phyloP scores from a whole-genome alignment of 345 rosid species.

The Populus euphratica region DNA sequence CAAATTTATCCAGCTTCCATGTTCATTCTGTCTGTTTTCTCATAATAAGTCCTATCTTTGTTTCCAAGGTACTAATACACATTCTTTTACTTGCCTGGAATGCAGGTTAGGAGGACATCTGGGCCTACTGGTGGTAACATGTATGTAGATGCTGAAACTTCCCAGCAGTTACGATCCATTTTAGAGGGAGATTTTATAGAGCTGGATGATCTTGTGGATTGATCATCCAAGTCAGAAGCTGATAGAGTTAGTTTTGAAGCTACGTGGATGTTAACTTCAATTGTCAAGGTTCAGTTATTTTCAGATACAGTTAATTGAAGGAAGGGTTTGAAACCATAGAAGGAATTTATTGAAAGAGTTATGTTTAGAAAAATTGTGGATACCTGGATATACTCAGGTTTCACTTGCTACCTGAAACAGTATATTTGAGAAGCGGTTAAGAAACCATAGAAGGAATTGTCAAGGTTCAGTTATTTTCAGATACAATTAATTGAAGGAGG shows the following conservation, averaged over 20 bases:
- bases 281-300: background rate
- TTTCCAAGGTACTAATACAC: background rate
- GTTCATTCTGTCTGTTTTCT: background rate
- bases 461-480: slow-evolving; percentile 1
- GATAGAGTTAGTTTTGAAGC: slow-evolving; percentile 4
- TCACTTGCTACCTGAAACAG: slow-evolving; percentile 3
- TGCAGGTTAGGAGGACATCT: slow-evolving; percentile 36
- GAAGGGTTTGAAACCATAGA: background rate
- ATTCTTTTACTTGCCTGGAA: background rate
- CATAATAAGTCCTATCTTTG: background rate
- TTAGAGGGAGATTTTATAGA: slow-evolving; percentile 41
- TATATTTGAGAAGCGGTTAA: background rate
- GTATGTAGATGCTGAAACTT: slow-evolving; percentile 11
- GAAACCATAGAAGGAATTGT: background rate
- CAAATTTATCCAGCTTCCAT: background rate
- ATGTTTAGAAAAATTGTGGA: background rate
- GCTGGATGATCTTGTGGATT: slow-evolving; percentile 38
- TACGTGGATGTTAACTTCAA: slow-evolving; percentile 7
- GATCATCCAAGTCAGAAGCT: slow-evolving; percentile 11
- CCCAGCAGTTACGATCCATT: slow-evolving; percentile 20
- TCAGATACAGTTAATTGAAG: slow-evolving; percentile 2
- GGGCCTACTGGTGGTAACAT: slow-evolving; percentile 13
- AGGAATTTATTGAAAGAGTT: background rate
- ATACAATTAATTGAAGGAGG: background rate
- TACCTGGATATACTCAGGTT: background rate